Base-by-base conservation (phyloP, 768 basidiomycete genomes). In the Kwoniella sp. region DNA sequence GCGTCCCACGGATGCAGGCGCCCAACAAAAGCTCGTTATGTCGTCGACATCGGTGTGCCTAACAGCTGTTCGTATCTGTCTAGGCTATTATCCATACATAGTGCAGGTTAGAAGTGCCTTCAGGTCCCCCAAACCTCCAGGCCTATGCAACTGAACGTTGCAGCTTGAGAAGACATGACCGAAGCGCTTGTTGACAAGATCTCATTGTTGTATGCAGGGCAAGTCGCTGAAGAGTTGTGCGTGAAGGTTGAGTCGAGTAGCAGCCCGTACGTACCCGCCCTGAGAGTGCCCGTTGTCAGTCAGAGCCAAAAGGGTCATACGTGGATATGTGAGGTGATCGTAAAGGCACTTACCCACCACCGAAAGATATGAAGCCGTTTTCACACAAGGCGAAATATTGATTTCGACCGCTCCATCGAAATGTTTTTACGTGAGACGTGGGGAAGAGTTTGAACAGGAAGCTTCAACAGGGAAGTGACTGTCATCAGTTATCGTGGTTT, bases 381-480 rank as follows among this genome's bases (percentile, higher is more conserved):
- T 94, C 90, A 79, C 91, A 93, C 7, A 95, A 83, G 22, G 90
- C 87, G 44, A 96, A 88, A 72, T 97, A 97, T 57, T 88, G 88
- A 76, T 98, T 99, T 77, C 81, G 86, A 2, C 92, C 92, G 0
- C 93, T 94, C 87, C 78, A 79, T 3, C 60, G 53, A 59, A 72
- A 79, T 15, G 46, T 17, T 7, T 26, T 54, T 17, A 47, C 25
- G 1, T 51, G 19, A 9, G 59, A 57, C 2, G n/a, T 27, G n/a
- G 52, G 10, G 7, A 36, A 22, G 2, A 73, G 56, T 52, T 67
- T 73, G 60, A 64, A 76, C 26, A 73, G 40, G 52, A 73, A 76
- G 1, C 72, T 73, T 24, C 22, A 47, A 47, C 8, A 19, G 19
- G 13, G 6, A 47, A 17, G 22, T 47, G 19, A 47, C 19, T 6